These are phyloP conservation scores for Starmera amethionina DNA, from an alignment of 805 yeast genomes.

Conservation along the genomic window DNA sequence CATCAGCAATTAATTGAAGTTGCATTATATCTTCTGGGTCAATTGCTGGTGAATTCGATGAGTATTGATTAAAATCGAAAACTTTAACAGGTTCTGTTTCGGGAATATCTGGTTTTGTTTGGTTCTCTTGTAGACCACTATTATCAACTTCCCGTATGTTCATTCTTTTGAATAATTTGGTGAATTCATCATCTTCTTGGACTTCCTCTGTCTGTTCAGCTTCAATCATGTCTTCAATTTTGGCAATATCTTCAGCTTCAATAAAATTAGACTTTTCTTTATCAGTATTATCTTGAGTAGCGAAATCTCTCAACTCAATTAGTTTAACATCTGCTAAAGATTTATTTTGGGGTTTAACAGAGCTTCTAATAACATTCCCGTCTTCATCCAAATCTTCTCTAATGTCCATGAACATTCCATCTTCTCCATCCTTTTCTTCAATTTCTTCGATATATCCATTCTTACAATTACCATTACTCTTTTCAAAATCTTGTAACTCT, in stretches of 20 bases:
- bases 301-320: slow-evolving; percentile 61
- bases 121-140: not conserved
- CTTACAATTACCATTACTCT: not conserved
- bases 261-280: slow-evolving; percentile 5
- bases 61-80: not conserved
- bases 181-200: not conserved
- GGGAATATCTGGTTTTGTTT: not conserved
- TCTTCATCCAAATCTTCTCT: slow-evolving; percentile 78
- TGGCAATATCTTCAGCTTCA: slow-evolving; percentile 19
- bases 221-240: not conserved
- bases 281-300: slow-evolving; percentile 29
- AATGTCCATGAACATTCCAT: slow-evolving; percentile 69
- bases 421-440: slow-evolving; percentile 22
- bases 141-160: not conserved
- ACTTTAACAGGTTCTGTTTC: not conserved
- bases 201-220: not conserved
- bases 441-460: not conserved
- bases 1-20: slow-evolving; percentile 44
- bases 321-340: slow-evolving; percentile 16
- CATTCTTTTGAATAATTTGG: not conserved
- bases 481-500: slow-evolving; percentile 11
- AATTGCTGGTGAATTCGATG: slow-evolving; percentile 16
- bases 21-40: slow-evolving; percentile 39
- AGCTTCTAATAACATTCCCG: slow-evolving; percentile 51
- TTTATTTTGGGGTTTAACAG: slow-evolving; percentile 30